A percentile compares a stretch with the other conserved stretches of the same genome.
phyloP scores from a whole-genome alignment of 2,329 filamentous ascomycete genomes.

The Ambrosiella cleistominuta region DNA sequence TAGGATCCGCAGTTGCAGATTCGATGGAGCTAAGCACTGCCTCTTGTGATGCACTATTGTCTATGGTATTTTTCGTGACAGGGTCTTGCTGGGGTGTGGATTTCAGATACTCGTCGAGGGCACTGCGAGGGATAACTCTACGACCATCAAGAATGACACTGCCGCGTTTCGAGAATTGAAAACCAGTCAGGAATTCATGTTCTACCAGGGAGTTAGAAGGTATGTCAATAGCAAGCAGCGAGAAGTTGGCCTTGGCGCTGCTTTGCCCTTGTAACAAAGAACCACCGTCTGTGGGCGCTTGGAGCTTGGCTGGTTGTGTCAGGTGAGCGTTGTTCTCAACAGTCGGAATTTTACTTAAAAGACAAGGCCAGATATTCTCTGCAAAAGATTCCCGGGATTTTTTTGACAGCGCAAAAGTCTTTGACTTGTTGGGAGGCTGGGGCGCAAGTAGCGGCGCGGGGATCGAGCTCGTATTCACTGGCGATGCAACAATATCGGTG shows the following conservation, averaged over 20 bases:
- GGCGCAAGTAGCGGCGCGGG: neutral
- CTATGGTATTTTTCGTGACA: neutral
- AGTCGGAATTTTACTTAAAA: slow-evolving; percentile 1
- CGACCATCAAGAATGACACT: slow-evolving; percentile 31
- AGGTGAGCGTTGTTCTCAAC: slow-evolving; percentile 1
- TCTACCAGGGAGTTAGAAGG: slow-evolving; percentile 39
- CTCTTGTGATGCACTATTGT: neutral
- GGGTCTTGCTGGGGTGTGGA: neutral
- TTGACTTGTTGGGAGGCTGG: neutral
- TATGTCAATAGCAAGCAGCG: slow-evolving; percentile 37
- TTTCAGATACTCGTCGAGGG: slow-evolving; percentile 8
- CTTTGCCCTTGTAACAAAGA: neutral
- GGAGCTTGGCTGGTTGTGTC: neutral
- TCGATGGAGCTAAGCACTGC: neutral
- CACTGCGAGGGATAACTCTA: slow-evolving; percentile 10
- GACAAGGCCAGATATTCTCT: slow-evolving; percentile 10
- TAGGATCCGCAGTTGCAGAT: neutral
- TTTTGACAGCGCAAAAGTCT: neutral
- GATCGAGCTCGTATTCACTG: neutral
- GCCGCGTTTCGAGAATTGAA: slow-evolving; percentile 46
- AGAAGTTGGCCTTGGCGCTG: slow-evolving; percentile 19
- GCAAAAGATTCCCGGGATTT: slow-evolving; percentile 10
- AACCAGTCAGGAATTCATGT: slow-evolving; percentile 36
- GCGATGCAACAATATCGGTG: neutral
- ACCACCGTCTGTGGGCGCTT: neutral